Percentiles rank a stretch among this genome's conserved stretches.
These are phyloP conservation scores for Fusarium goolgardi DNA, from an alignment of 2,329 filamentous ascomycete genomes.

Conservation along the genomic window DNA sequence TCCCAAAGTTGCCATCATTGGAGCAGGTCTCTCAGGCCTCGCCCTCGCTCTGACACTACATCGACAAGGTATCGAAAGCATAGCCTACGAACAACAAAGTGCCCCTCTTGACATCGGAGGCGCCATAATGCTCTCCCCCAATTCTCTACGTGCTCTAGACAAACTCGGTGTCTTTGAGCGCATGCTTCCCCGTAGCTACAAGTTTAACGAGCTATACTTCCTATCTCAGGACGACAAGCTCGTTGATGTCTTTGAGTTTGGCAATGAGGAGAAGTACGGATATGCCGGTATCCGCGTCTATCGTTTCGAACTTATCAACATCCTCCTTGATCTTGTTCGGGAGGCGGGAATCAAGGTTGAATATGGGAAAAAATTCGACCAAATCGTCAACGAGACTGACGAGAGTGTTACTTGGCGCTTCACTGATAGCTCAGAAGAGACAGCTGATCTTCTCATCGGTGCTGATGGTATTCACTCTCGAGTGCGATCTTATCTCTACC, in stretches of 20 bases:
- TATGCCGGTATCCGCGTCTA: slow-evolving; percentile 67
- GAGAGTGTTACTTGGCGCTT: slow-evolving; percentile 60
- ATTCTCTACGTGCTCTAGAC: slow-evolving; percentile 66
- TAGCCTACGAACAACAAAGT: slow-evolving; percentile 63
- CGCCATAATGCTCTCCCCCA: slow-evolving; percentile 69
- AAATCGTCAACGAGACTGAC: slow-evolving; percentile 56
- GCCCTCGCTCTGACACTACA: slow-evolving; percentile 66
- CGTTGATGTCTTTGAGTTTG: slow-evolving; percentile 61
- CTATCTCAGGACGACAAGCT: slow-evolving; percentile 50
- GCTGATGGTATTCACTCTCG: slow-evolving; percentile 70
- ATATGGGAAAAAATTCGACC: slow-evolving; percentile 61
- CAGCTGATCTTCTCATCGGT: slow-evolving; percentile 62
- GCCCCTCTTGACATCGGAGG: slow-evolving; percentile 62
- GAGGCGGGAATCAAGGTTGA: slow-evolving; percentile 56
- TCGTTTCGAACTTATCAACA: slow-evolving; percentile 62
- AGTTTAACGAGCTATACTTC: slow-evolving; percentile 64
- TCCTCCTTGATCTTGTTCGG: slow-evolving; percentile 57
- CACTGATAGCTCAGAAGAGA: slow-evolving; percentile 55
- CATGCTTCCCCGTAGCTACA: slow-evolving; percentile 59
- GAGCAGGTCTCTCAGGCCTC: slow-evolving; percentile 60
- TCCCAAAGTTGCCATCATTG: slow-evolving; percentile 48
- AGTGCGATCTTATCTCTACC: slow-evolving; percentile 63
- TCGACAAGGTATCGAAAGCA: slow-evolving; percentile 60
- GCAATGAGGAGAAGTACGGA: slow-evolving; percentile 59
- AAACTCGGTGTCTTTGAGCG: slow-evolving; percentile 60